Conservation (phyloP, 768 basidiomycete species). For the Ephemerocybe angulata region DNA sequence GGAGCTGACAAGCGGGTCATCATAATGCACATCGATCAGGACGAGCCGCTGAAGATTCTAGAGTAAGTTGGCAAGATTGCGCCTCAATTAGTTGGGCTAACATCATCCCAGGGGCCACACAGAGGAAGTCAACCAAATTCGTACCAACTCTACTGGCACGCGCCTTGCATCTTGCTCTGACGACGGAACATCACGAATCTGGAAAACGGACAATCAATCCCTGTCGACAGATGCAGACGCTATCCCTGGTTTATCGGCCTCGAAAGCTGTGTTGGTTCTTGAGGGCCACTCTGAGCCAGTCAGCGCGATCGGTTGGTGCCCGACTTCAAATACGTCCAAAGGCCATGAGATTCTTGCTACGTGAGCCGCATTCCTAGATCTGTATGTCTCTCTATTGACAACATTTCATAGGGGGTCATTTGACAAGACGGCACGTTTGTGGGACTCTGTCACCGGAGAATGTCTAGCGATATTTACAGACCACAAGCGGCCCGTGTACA, state of each 20-base stretch:
- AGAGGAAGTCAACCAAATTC: slow-evolving; percentile 77
- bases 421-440: slow-evolving; percentile 75
- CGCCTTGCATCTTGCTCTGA: slow-evolving; percentile 80
- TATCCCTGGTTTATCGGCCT: slow-evolving; percentile 39
- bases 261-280: slow-evolving; percentile 42
- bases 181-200: slow-evolving; percentile 73
- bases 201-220: slow-evolving; percentile 56
- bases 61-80: slow-evolving; percentile 39
- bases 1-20: slow-evolving; percentile 66
- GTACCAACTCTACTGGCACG: slow-evolving; percentile 61
- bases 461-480: slow-evolving; percentile 71
- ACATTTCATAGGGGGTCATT: slow-evolving; percentile 60
- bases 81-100: neutral
- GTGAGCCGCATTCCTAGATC: slow-evolving; percentile 35
- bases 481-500: slow-evolving; percentile 69
- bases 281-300: slow-evolving; percentile 66
- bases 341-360: slow-evolving; percentile 68
- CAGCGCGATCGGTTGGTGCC: slow-evolving; percentile 69
- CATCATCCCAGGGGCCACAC: slow-evolving; percentile 55
- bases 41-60: slow-evolving; percentile 57
- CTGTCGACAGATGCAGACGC: slow-evolving; percentile 28
- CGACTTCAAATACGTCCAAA: slow-evolving; percentile 31
- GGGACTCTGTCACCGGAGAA: slow-evolving; percentile 76
- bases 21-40: slow-evolving; percentile 52
- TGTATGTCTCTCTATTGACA: neutral